phyloP scores from a whole-genome alignment of 2,329 filamentous ascomycete genomes.

The Purpureocillium lavendulum region DNA sequence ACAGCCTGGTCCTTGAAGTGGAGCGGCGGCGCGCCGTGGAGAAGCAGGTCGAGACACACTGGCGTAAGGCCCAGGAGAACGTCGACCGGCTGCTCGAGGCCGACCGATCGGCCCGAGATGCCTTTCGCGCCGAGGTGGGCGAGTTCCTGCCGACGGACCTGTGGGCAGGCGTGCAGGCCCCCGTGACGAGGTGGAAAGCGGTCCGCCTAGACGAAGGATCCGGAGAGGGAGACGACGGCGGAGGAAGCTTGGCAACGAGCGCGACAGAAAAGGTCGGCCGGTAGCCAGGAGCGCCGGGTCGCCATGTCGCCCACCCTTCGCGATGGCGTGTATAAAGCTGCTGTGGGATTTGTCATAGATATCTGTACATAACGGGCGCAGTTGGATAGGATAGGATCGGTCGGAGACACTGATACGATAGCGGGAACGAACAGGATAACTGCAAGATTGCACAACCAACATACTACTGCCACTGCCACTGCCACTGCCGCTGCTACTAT shows the following conservation, averaged over 20 bases:
- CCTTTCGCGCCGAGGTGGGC: slow-evolving; percentile 74
- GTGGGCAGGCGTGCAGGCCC: slow-evolving; percentile 68
- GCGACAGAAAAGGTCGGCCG: background rate
- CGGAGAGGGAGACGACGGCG: slow-evolving; percentile 6
- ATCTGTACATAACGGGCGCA: no score
- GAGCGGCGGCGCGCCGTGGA: slow-evolving; percentile 66
- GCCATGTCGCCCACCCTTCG: no score
- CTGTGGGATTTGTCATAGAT: no score
- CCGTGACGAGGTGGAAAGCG: slow-evolving; percentile 44
- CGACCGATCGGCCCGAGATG: slow-evolving; percentile 65
- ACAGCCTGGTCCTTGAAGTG: slow-evolving; percentile 75
- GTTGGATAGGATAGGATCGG: no score
- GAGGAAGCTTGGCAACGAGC: background rate
- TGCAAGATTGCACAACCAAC: no score
- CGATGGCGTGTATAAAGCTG: no score
- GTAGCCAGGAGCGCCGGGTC: no score
- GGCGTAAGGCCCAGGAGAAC: slow-evolving; percentile 68
- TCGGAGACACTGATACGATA: no score
- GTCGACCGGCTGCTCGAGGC: slow-evolving; percentile 66
- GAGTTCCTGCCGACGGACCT: slow-evolving; percentile 83
- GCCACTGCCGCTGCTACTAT: no score
- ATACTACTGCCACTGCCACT: no score
- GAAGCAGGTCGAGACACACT: slow-evolving; percentile 63
- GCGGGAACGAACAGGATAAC: no score
- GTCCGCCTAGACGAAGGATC: slow-evolving; percentile 23